Base-by-base conservation (phyloP, 2,329 filamentous ascomycete species). In the Monosporascus sp. region DNA sequence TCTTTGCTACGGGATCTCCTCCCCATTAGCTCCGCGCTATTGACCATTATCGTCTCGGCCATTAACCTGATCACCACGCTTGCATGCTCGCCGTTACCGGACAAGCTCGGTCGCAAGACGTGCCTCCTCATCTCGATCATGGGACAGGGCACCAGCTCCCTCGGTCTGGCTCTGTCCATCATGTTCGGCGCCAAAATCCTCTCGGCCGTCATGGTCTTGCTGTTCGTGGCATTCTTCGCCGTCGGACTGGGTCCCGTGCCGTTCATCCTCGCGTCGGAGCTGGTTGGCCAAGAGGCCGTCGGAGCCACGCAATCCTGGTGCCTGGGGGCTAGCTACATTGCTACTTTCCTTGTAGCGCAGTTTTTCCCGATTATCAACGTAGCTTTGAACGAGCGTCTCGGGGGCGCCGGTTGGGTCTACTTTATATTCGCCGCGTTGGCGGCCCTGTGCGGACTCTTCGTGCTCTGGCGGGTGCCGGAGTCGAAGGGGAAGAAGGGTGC, bases 191-290 rank as follows among this genome's bases (percentile, higher is more conserved):
- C 88, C 60, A 87, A 92, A 64, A 72, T 89, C 3, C 74, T 97
- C 14, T 95, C 90, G 0, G 92, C 90, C 0, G 66, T 96, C 0
- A 84, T 90, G 0, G 91, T 95, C 0, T 77, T 97, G 11, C 74
- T 87, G 25, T 99, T 97, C 64, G 94, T 97, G 2, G 87, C 83
- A 5, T 90, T 88, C 65, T 99, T 97, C 62, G 94, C 89, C 0
- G 81, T 96, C 15, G 94, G 94, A 0, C 80, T 99, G 0, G 94
- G 94, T 0, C 94, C 94, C 0, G 90, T 99, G 1, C 94, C 94
- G 0, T 99, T 97, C 70, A 95, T 97, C 60, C 79, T 99, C 47
- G 87, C 92, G 0, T 92, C 89, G 1, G 94, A 97, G 71, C 81
- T 97, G 3, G 94, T 97, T 1, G 88, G 86, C 0, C 86, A 90